A percentile compares a stretch with the other conserved stretches of the same genome.
These are phyloP conservation scores for Calonectria honghensis DNA, from an alignment of 2,329 filamentous ascomycete species.

Conservation along the genomic window DNA sequence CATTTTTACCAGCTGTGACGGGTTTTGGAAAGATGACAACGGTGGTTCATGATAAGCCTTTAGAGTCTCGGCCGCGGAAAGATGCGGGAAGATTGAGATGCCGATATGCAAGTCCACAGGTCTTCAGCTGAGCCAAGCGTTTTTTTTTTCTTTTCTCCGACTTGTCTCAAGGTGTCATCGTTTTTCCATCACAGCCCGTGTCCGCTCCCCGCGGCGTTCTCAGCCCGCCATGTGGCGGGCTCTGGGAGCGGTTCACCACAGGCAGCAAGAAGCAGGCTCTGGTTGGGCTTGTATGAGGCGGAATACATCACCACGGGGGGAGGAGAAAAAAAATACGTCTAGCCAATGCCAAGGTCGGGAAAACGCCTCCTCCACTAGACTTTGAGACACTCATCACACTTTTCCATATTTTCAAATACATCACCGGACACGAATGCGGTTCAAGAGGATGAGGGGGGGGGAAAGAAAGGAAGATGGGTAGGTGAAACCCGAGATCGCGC, in stretches of 20 bases:
- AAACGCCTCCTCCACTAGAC: background rate
- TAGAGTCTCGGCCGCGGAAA: background rate
- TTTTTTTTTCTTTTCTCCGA: background rate
- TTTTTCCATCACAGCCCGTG: background rate
- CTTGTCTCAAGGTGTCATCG: constrained; percentile 4
- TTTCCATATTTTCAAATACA: background rate
- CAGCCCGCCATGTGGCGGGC: background rate
- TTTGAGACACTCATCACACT: constrained; percentile 2
- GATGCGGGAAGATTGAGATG: background rate
- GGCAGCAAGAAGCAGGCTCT: background rate
- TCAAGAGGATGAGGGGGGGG: background rate
- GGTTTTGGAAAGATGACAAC: background rate
- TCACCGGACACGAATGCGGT: background rate
- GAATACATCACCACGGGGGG: background rate
- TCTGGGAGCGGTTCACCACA: background rate
- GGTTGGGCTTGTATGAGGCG: background rate
- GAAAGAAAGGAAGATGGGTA: background rate
- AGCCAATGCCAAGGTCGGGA: background rate
- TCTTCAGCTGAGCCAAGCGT: background rate
- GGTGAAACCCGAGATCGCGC: constrained; percentile 14
- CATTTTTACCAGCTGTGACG: background rate
- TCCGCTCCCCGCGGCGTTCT: background rate
- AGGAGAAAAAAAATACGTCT: background rate
- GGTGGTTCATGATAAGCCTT: background rate
- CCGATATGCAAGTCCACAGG: background rate